Percentiles rank a stretch among this genome's conserved stretches.
Conservation (phyloP, 768 basidiomycete genomes). For the Nevesoporus exiguus region DNA sequence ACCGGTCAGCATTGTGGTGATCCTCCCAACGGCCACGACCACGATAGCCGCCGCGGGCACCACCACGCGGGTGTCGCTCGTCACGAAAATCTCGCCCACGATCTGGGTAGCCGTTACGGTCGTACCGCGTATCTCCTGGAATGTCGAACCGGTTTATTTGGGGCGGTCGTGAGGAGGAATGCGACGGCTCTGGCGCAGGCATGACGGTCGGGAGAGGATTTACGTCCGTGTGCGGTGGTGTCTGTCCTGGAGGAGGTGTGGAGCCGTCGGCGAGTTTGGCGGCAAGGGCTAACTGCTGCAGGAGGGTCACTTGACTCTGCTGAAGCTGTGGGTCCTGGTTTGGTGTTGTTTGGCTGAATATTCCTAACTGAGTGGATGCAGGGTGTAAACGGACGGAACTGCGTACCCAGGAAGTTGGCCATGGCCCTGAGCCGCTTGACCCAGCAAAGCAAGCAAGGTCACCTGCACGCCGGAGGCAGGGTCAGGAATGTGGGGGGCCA, state of each 20-base stretch:
- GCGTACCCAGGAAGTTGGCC: constrained; percentile 38
- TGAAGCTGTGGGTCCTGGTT: constrained; percentile 49
- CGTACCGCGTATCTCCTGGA: constrained; percentile 40
- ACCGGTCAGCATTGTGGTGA: too few relatives aligned
- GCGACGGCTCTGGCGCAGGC: constrained; percentile 23
- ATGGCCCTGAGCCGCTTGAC: constrained; percentile 53
- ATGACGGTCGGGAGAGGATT: background rate
- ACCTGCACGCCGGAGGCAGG: constrained; percentile 47
- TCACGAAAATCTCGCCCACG: constrained; percentile 52
- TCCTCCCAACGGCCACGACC: constrained; percentile 69
- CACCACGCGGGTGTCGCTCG: constrained; percentile 50
- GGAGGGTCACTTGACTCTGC: constrained; percentile 59
- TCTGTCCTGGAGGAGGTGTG: constrained; percentile 23
- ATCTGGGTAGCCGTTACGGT: constrained; percentile 30
- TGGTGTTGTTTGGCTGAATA: constrained; percentile 58
- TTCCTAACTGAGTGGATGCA: background rate
- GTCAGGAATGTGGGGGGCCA: constrained; percentile 11
- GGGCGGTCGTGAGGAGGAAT: background rate
- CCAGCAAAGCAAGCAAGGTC: constrained; percentile 64
- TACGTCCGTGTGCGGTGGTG: constrained; percentile 25
- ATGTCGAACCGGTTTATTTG: constrained; percentile 26
- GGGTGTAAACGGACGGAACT: constrained; percentile 1
- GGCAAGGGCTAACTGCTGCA: constrained; percentile 74
- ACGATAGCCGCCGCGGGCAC: constrained; percentile 51
- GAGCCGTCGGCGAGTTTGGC: constrained; percentile 41